Percentiles rank a stretch among this genome's conserved stretches.
Conservation (phyloP, 169 alveolate genomes). For the Cryptosporidium sp. region DNA sequence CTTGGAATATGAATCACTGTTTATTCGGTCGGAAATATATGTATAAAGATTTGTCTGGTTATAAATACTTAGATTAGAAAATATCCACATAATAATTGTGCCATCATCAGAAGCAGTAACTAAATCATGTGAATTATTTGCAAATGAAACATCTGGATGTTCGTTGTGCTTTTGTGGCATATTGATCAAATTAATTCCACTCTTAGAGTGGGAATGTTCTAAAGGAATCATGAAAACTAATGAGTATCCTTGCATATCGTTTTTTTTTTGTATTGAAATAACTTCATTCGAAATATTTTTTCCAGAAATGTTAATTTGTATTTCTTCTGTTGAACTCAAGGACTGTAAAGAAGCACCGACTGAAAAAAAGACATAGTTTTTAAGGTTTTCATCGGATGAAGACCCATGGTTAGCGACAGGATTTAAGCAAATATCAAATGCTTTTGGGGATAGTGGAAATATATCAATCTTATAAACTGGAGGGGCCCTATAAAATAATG, state of each 20-base stretch:
- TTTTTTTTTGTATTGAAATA: neutral
- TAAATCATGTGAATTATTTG: constrained; percentile 79
- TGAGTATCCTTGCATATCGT: constrained; percentile 23
- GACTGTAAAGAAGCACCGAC: constrained; percentile 62
- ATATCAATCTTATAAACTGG: constrained; percentile 65
- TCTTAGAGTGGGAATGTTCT: neutral
- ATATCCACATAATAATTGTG: constrained; percentile 77
- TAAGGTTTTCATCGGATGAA: neutral
- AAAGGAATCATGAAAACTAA: constrained; percentile 45
- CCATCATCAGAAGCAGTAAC: constrained; percentile 86
- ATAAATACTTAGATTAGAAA: constrained; percentile 3
- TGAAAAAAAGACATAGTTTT: constrained; percentile 21
- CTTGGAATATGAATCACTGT: constrained; percentile 25
- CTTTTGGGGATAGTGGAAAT: constrained; percentile 60
- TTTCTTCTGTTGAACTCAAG: constrained; percentile 31
- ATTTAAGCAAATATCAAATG: constrained; percentile 67
- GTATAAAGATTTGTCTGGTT: constrained; percentile 17
- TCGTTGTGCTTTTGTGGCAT: constrained; percentile 74
- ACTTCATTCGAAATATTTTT: neutral
- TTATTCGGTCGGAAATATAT: constrained; percentile 52
- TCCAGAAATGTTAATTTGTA: constrained; percentile 20
- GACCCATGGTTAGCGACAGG: constrained; percentile 16
- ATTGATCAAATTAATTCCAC: constrained; percentile 12
- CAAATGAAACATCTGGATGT: constrained; percentile 83
- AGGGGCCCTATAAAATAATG: constrained; percentile 35